Conservation (phyloP, 2,329 filamentous ascomycete species). For the Fusarium zealandicum region DNA sequence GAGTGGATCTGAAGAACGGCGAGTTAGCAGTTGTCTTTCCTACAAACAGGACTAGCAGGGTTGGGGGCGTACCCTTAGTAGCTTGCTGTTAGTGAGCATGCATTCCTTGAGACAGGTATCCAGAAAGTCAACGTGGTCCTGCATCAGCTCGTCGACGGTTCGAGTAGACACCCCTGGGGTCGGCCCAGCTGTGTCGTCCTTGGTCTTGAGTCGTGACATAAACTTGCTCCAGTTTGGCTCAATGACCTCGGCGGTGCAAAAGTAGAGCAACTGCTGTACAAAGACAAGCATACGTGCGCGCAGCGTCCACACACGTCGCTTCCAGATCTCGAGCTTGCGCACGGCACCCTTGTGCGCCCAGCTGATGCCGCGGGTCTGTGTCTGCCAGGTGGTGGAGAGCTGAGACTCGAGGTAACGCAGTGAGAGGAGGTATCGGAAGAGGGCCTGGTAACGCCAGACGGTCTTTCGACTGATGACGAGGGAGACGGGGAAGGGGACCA, state of each 20-base stretch:
- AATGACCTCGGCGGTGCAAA: conserved; percentile 95
- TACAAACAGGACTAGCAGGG: not conserved
- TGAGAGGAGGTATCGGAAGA: conserved; percentile 93
- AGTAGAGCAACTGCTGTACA: conserved; percentile 95
- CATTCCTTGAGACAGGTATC: conserved; percentile 98
- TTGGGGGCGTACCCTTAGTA: conserved; percentile 73
- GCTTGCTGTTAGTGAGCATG: conserved; percentile 96
- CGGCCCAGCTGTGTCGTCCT: conserved; percentile 51
- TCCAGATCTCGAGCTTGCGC: conserved; percentile 84
- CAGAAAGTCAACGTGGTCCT: conserved; percentile 97
- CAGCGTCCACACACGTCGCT: conserved; percentile 88
- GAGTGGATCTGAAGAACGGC: conserved; percentile 78
- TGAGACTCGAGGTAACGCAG: conserved; percentile 88
- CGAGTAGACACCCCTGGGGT: conserved; percentile 54
- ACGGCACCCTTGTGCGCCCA: conserved; percentile 85
- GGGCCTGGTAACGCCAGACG: conserved; percentile 92
- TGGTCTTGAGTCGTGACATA: conserved; percentile 82
- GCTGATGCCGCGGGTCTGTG: conserved; percentile 79
- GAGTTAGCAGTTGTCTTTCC: conserved; percentile 16
- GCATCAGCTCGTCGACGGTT: conserved; percentile 97
- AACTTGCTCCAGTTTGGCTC: conserved; percentile 96
- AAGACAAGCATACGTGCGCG: conserved; percentile 95
- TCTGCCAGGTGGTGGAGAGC: conserved; percentile 87
- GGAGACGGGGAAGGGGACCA: conserved; percentile 92
- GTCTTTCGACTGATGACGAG: conserved; percentile 96